Base-by-base conservation (phyloP, 306 rosid species). In the Vigna radiata region DNA sequence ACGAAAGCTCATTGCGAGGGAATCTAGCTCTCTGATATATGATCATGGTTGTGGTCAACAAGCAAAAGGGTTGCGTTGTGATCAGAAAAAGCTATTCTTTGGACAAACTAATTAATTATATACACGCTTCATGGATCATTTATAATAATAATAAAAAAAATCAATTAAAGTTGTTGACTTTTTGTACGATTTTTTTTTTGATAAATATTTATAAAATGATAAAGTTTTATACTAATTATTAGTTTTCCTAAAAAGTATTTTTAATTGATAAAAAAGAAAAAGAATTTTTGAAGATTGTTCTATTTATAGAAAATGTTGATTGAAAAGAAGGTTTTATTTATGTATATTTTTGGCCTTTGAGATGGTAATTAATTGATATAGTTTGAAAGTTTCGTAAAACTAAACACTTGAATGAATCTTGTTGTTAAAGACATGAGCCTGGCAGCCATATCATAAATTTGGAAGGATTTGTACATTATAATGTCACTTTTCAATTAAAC, bases 391-490 rank as follows among this genome's bases (percentile, higher is more conserved):
- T 66, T 76, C 17, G 71, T 44, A 47, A 41, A 37, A 33, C 13
- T 29, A 75, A 21, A 73, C 18, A 39, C 25, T 64, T 59, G 65
- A 46, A 77, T 39, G 79, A 60, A 73, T 80, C 82, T 81, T 79
- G 44, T 78, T 76, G 52, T 66, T 18, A 41, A 78, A 76, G 79
- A 81, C 62, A 43, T 77, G 68, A 46, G 8, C 60, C 10, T 55
- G 8, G 1, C 72, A 33, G 47, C 8, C 27, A 47, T 75, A 70
- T 82, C 79, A 75, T 62, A 46, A 19, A 56, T 65, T 49, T 75
- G 75, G 86, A 82, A 82, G 0, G 25, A 8, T 43, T 41, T n/a
- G 86, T 56, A 70, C 88, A 64, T 78, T 74, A 75, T 74, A 62
- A 61, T 39, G 76, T 74, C 72, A 53, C 73, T 63, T 55, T 27